These are phyloP conservation scores for Globisporangium megalacanthum DNA, from an alignment of 352 stramenopile genomes.

Conservation along the genomic window DNA sequence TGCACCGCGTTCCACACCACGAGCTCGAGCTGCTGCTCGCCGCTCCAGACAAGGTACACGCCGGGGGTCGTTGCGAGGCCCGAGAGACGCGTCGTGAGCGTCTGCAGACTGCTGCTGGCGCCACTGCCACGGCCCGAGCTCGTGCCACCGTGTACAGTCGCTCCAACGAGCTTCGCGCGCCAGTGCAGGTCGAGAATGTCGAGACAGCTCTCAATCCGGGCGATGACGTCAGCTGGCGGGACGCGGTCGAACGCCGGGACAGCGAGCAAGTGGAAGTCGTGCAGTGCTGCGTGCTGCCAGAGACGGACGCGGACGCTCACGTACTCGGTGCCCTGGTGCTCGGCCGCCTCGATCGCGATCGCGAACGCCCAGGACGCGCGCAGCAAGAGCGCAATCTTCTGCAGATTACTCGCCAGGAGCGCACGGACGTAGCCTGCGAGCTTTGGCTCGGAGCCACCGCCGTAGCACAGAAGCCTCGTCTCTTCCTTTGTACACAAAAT, in stretches of 20 bases:
- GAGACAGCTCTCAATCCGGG: slow-evolving; percentile 30
- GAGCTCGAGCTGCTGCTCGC: slow-evolving; percentile 48
- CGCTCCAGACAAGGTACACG: slow-evolving; percentile 61
- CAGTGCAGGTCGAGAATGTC: slow-evolving; percentile 46
- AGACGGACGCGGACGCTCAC: slow-evolving; percentile 49
- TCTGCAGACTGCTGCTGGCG: slow-evolving; percentile 42
- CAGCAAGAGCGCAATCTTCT: slow-evolving; percentile 64
- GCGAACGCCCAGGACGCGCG: slow-evolving; percentile 48
- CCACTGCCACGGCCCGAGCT: slow-evolving; percentile 37
- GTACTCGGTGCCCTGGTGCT: slow-evolving; percentile 49
- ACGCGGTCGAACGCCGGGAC: slow-evolving; percentile 40
- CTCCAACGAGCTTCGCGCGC: slow-evolving; percentile 46
- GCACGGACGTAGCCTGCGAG: slow-evolving; percentile 47
- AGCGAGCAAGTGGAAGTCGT: slow-evolving; percentile 54
- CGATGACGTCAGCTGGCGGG: slow-evolving; percentile 28
- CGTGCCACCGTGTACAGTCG: slow-evolving; percentile 33
- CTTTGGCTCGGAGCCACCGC: slow-evolving; percentile 38
- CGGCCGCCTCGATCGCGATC: slow-evolving; percentile 37
- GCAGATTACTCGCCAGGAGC: slow-evolving; percentile 51
- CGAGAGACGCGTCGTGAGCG: slow-evolving; percentile 33
- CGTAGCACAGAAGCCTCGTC: slow-evolving; percentile 45
- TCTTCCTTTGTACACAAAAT: slow-evolving; percentile 55
- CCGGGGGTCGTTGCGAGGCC: slow-evolving; percentile 34
- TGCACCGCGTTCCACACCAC: slow-evolving; percentile 51
- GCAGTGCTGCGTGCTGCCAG: slow-evolving; percentile 41